Base-by-base conservation (phyloP, 169 alveolate species). In the Neospora caninum region DNA sequence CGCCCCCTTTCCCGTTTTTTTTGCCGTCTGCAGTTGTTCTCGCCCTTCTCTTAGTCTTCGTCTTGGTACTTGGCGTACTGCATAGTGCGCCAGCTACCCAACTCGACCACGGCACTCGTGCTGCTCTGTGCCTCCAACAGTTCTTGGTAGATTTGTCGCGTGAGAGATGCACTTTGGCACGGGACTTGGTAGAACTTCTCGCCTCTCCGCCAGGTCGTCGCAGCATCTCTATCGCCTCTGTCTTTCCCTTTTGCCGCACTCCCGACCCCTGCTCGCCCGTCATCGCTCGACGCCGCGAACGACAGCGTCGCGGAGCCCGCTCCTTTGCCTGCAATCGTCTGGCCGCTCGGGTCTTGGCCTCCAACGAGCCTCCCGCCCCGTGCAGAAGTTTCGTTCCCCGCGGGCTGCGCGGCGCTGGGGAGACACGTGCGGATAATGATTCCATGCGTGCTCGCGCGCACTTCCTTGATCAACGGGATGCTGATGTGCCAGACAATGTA, bases 371-470 rank as follows among this genome's bases (percentile, higher is more conserved):
- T 4, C 22, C 22, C 22, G 13, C 58, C 58, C 13, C 58, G 4
- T 49, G 58, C 58, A 13, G 4, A 49, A 13, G n/a, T n/a, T n/a
- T 49, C 58, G 13, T 13, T 49, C 13, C 58, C 58, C 22, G 22
- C 58, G 22, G 58, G 73, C 73, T 13, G 73, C 20, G 73, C 7
- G 34, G 73, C 73, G 4, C 73, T 22, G 73, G 25, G 73, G 73
- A 64, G 16, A 22, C 54, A 39, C 7, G 89, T 82, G 67, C 89
- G 89, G 39, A 92, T 92, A 92, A 92, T 86, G 49, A 92, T 58
- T 18, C 95, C 95, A 92, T 92, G 95, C 41, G 95, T 86, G 70
- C 93, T 86, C 36, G 93, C 95, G 70, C 95, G 49, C 16, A 92
- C 80, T 70, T 92, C 95, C 34, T 83, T 83, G 58, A 92, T 91